phyloP scores from a whole-genome alignment of 495 filamentous ascomycete species.

The Tuber borchii region DNA sequence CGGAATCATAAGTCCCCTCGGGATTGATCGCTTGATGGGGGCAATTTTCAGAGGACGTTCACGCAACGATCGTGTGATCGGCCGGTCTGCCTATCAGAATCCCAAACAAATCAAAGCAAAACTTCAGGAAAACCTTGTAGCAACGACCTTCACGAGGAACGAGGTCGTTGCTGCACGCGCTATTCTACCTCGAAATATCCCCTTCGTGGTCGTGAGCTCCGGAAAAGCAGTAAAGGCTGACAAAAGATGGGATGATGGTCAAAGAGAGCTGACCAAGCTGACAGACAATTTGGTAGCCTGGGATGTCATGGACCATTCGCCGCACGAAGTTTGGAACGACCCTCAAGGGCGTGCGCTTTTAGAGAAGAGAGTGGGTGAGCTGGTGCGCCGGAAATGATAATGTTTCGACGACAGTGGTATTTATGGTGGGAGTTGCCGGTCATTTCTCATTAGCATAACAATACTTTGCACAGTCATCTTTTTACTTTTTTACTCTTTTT shows the following conservation, averaged over 20 bases:
- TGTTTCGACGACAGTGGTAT: too few species aligned
- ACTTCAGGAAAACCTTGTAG: slow-evolving; percentile 87
- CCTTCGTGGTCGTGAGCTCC: slow-evolving; percentile 75
- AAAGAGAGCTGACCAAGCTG: slow-evolving; percentile 72
- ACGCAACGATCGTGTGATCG: slow-evolving; percentile 78
- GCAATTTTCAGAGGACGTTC: slow-evolving; percentile 71
- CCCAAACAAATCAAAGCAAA: slow-evolving; percentile 80
- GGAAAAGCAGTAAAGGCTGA: slow-evolving; percentile 54
- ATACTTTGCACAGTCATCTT: neutral
- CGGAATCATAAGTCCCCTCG: slow-evolving; percentile 77
- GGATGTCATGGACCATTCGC: slow-evolving; percentile 78
- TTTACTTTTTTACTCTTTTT: neutral
- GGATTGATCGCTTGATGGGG: slow-evolving; percentile 67
- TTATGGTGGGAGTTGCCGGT: neutral
- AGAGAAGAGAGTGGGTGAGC: slow-evolving; percentile 58
- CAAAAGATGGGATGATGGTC: slow-evolving; percentile 66
- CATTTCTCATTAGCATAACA: neutral
- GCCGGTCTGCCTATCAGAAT: slow-evolving; percentile 65
- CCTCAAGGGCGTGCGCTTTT: slow-evolving; percentile 61
- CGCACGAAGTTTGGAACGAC: slow-evolving; percentile 78
- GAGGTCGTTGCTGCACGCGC: slow-evolving; percentile 69
- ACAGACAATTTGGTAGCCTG: slow-evolving; percentile 70
- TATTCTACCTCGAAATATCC: slow-evolving; percentile 65
- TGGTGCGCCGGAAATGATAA: slow-evolving; percentile 46
- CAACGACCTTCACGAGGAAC: slow-evolving; percentile 68